Evolutionary conservation across 768 basidiomycete genomes (phyloP).

Genomic region (Pulveroboletus ravenelii): DNA sequence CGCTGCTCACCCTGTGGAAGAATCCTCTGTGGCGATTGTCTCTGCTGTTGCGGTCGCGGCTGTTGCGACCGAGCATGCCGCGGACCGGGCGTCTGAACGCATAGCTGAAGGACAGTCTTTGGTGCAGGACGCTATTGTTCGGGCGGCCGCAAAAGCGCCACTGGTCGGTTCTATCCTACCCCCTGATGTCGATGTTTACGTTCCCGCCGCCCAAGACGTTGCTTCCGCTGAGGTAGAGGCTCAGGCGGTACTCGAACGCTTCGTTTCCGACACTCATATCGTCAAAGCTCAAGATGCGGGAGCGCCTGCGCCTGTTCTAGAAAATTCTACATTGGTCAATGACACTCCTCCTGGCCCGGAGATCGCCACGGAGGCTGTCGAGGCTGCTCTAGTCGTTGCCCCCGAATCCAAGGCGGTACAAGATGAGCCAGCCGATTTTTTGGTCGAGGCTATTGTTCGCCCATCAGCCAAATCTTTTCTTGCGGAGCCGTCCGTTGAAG

Average conservation of each 20-base stretch:
- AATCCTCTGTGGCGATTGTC: neutral
- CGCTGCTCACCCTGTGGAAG: neutral
- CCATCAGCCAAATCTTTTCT: neutral
- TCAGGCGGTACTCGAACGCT: neutral
- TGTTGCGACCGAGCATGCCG: constrained; percentile 1
- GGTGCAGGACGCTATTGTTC: neutral
- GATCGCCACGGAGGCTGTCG: neutral
- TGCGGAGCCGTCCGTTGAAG: neutral
- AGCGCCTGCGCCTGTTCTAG: neutral
- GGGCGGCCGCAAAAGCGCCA: neutral
- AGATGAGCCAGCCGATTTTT: neutral
- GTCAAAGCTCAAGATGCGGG: neutral
- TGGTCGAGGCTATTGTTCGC: neutral
- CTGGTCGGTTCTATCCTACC: neutral
- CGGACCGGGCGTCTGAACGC: constrained; percentile 2
- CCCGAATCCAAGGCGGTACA: neutral
- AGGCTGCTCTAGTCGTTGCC: neutral
- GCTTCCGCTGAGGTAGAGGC: neutral
- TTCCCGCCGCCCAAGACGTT: neutral
- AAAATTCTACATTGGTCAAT: neutral
- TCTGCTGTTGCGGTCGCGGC: neutral
- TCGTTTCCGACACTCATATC: neutral
- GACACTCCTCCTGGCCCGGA: constrained; percentile 2
- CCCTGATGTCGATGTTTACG: neutral
- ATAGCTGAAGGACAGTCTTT: neutral